Conservation (phyloP, 345 rosid genomes). For the Dipteronia dyeriana region DNA sequence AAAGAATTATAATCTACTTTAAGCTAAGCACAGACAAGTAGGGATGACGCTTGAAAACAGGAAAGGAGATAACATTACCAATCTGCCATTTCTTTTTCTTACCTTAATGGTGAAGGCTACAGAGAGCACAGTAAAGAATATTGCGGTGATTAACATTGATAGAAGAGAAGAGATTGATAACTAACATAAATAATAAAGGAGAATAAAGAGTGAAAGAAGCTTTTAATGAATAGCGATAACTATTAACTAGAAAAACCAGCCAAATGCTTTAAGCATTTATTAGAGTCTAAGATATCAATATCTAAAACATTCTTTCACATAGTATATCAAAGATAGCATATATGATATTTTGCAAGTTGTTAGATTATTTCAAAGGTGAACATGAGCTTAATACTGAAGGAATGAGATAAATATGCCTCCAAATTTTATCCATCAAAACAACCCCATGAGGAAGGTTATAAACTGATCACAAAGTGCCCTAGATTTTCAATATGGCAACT, state of each 20-base stretch:
- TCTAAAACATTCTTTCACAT: neutral
- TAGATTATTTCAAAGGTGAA: neutral
- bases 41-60: neutral
- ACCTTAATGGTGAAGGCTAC: neutral
- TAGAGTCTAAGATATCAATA: neutral
- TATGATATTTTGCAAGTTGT: neutral
- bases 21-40: neutral
- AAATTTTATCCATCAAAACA: neutral
- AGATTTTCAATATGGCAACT: neutral
- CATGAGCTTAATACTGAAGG: neutral
- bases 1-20: neutral
- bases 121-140: neutral
- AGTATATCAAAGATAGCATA: neutral
- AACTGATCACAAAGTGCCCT: neutral
- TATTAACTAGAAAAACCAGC: neutral
- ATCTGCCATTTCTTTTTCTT: neutral
- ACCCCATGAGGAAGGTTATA: neutral
- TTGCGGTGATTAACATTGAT: neutral
- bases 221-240: neutral
- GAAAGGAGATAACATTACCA: neutral
- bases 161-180: neutral
- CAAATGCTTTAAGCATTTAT: neutral
- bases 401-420: neutral
- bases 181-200: neutral
- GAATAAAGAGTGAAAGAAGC: neutral